Evolutionary conservation across 108 stramenopile species (phyloP).

Genomic region (Stephanodiscus minutulus): DNA sequence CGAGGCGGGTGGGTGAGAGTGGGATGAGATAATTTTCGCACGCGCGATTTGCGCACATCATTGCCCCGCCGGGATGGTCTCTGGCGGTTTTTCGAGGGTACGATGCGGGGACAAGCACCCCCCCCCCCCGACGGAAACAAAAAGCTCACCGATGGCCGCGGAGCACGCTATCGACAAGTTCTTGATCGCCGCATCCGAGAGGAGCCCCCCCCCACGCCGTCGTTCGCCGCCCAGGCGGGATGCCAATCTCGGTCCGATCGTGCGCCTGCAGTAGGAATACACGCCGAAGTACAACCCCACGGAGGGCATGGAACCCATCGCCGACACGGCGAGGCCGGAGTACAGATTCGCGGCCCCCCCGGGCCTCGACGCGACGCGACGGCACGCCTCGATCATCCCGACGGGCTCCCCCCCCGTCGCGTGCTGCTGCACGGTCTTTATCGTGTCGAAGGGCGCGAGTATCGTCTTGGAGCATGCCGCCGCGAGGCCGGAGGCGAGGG

Average conservation of each 20-base stretch:
- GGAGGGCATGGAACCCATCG: constrained; percentile 82
- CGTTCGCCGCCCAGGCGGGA: constrained; percentile 24
- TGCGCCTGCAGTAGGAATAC: constrained; percentile 81
- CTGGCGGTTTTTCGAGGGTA: too few relatives aligned
- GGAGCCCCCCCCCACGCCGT: too few relatives aligned
- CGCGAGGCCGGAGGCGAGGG: constrained; percentile 83
- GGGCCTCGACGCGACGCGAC: constrained; percentile 59
- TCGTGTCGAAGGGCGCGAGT: constrained; percentile 93
- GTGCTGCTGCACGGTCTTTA: constrained; percentile 92
- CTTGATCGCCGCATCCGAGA: constrained; percentile 36
- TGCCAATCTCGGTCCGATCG: constrained; percentile 43
- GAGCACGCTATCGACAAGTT: constrained; percentile 70
- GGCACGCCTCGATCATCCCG: constrained; percentile 63
- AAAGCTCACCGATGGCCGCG: constrained; percentile 71
- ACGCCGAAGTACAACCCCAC: constrained; percentile 91
- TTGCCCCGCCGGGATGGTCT: too few relatives aligned
- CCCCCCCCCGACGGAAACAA: too few relatives aligned
- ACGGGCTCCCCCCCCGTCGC: constrained; percentile 45
- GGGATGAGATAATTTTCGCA: background rate
- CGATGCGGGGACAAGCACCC: too few relatives aligned
- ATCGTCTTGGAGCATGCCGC: constrained; percentile 86
- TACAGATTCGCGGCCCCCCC: constrained; percentile 83
- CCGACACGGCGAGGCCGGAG: constrained; percentile 82
- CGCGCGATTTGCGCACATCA: too few relatives aligned
- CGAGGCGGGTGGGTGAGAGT: too few relatives aligned